Evolutionary conservation across 2,329 filamentous ascomycete species (phyloP).

Genomic region (Cyphellophora europaea): DNA sequence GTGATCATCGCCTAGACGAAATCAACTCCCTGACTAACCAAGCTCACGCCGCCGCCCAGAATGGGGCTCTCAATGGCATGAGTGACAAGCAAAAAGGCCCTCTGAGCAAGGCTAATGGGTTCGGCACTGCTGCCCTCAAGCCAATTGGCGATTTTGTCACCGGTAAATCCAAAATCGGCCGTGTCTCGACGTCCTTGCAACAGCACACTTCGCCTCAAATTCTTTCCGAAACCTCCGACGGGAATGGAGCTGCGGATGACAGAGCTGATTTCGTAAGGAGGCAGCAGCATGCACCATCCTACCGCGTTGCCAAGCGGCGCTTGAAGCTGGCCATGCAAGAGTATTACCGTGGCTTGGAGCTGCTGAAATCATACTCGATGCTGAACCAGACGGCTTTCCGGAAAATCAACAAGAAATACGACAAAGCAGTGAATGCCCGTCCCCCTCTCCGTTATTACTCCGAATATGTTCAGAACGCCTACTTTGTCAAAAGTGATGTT

Average conservation of each 20-base stretch:
- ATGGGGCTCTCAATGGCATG: constrained; percentile 8
- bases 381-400: constrained; percentile 89
- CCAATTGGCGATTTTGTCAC: background rate
- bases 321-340: constrained; percentile 86
- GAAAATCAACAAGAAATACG: constrained; percentile 98
- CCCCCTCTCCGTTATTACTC: constrained; percentile 75
- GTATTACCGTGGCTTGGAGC: constrained; percentile 82
- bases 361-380: constrained; percentile 83
- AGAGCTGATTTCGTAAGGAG: constrained; percentile 1
- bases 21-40: constrained; percentile 44
- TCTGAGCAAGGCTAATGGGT: background rate
- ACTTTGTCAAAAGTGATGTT: constrained; percentile 84
- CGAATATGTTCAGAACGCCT: constrained; percentile 81
- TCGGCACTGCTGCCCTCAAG: background rate
- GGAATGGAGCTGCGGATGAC: background rate
- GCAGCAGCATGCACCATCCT: constrained; percentile 37
- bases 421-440: constrained; percentile 75
- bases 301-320: constrained; percentile 81
- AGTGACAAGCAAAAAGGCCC: constrained; percentile 19
- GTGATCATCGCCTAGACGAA: constrained; percentile 70
- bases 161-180: constrained; percentile 1
- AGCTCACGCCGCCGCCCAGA: constrained; percentile 9
- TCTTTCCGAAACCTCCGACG: background rate
- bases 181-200: constrained; percentile 10
- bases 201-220: constrained; percentile 2